These are phyloP conservation scores for Clavispora carvajalis DNA, from an alignment of 805 yeast genomes.

Conservation along the genomic window DNA sequence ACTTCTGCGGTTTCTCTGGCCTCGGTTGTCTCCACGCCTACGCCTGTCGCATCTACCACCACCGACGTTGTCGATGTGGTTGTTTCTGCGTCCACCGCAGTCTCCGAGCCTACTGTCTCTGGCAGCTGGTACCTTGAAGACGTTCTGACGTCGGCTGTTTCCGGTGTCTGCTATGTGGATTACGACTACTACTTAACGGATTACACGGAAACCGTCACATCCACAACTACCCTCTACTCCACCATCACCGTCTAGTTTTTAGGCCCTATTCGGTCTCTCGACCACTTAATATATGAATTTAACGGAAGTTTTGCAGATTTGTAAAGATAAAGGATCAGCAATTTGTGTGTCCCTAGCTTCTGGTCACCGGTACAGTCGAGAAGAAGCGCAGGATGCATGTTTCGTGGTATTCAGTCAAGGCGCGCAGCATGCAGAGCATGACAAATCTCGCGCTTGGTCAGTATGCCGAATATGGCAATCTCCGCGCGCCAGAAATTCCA, in stretches of 20 bases:
- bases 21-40: constrained; percentile 3
- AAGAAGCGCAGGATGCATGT: too few relatives aligned
- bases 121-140: constrained; percentile 32
- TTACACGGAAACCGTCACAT: constrained; percentile 32
- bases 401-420: not conserved
- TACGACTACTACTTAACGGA: constrained; percentile 29
- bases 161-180: constrained; percentile 32
- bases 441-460: not conserved
- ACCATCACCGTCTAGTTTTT: constrained; percentile 24
- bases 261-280: not conserved
- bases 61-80: constrained; percentile 15
- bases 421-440: not conserved
- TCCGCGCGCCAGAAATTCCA: not conserved
- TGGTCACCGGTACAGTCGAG: too few relatives aligned
- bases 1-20: not conserved
- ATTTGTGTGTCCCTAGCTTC: too few relatives aligned
- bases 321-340: too few relatives aligned
- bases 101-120: constrained; percentile 9
- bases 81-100: not conserved
- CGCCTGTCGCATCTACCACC: constrained; percentile 21
- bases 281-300: not conserved
- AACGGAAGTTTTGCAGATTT: not conserved
- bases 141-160: constrained; percentile 24
- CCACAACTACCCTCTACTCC: constrained; percentile 30
- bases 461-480: not conserved